These are phyloP conservation scores for Chytriomyces confervae DNA, from an alignment of 192 early-diverging fungal genomes.

Conservation along the genomic window DNA sequence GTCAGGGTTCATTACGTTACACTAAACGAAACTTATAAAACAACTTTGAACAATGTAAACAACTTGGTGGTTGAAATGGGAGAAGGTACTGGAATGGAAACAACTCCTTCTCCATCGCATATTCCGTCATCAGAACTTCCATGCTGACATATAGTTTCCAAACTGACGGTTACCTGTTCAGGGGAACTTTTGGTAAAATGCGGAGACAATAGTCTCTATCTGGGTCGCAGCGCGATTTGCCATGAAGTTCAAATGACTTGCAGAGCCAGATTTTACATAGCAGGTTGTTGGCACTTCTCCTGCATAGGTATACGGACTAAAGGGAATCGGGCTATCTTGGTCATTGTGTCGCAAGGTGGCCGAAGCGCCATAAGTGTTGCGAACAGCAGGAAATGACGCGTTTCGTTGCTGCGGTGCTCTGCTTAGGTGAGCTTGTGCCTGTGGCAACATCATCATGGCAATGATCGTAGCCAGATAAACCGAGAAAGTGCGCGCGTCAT, in stretches of 20 bases:
- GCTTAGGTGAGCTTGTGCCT: not conserved
- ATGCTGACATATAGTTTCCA: conserved; percentile 55
- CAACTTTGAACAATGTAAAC: too few relatives aligned
- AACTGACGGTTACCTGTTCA: conserved; percentile 35
- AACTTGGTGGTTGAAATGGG: conserved; percentile 5
- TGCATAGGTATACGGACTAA: conserved; percentile 63
- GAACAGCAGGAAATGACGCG: conserved; percentile 2
- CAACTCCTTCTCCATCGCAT: conserved; percentile 45
- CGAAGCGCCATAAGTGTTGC: conserved; percentile 44
- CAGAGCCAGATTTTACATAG: conserved; percentile 36
- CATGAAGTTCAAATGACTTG: conserved; percentile 49
- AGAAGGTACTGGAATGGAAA: conserved; percentile 18
- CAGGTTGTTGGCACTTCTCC: conserved; percentile 61
- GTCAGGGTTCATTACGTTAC: too few relatives aligned
- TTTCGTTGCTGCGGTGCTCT: not conserved
- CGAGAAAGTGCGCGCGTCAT: conserved; percentile 57
- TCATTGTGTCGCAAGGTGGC: conserved; percentile 61
- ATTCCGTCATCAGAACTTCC: conserved; percentile 44
- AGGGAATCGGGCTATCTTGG: conserved; percentile 48
- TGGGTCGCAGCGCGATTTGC: conserved; percentile 39
- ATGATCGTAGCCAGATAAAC: conserved; percentile 65
- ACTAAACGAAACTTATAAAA: too few relatives aligned
- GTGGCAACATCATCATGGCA: conserved; percentile 46
- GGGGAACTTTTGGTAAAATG: not conserved
- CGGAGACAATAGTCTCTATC: not conserved